A percentile compares a stretch with the other conserved stretches of the same genome.
These are phyloP conservation scores for Leptomonas pyrrhocoris DNA, from an alignment of 208 protist genomes.

Conservation along the genomic window DNA sequence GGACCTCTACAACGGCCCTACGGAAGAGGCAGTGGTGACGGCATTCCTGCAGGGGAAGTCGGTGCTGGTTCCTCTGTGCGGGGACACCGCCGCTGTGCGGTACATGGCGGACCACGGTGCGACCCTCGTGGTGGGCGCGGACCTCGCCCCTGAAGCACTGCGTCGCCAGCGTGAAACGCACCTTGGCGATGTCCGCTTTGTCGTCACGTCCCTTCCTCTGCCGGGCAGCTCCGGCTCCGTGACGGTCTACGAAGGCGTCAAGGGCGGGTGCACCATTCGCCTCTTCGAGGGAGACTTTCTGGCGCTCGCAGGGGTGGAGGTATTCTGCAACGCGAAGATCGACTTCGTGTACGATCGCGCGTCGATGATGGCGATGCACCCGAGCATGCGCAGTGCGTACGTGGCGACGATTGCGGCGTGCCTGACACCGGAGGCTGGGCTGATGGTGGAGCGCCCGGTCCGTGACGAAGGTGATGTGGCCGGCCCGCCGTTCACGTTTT, in stretches of 20 bases:
- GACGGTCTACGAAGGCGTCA: conserved; percentile 35
- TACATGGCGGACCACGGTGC: conserved; percentile 51
- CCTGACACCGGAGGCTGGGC: conserved; percentile 12
- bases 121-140: conserved; percentile 39
- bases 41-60: conserved; percentile 42
- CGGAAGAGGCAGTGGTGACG: conserved; percentile 41
- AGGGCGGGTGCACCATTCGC: conserved; percentile 29
- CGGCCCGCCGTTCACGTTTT: conserved; percentile 63
- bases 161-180: conserved; percentile 32
- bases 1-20: conserved; percentile 23
- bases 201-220: conserved; percentile 1
- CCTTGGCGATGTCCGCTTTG: conserved; percentile 42
- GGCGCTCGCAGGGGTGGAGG: conserved; percentile 24
- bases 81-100: conserved; percentile 48
- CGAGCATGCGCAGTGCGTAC: conserved; percentile 40
- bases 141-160: conserved; percentile 44
- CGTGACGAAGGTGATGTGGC: conserved; percentile 37
- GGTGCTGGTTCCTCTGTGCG: conserved; percentile 62
- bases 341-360: conserved; percentile 73
- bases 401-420: conserved; percentile 32
- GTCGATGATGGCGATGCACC: conserved; percentile 63
- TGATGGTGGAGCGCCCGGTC: conserved; percentile 52
- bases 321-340: conserved; percentile 27
- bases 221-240: neutral
- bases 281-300: conserved; percentile 64